Conservation (phyloP, 2,329 filamentous ascomycete genomes). For the Alternaria arbusti region DNA sequence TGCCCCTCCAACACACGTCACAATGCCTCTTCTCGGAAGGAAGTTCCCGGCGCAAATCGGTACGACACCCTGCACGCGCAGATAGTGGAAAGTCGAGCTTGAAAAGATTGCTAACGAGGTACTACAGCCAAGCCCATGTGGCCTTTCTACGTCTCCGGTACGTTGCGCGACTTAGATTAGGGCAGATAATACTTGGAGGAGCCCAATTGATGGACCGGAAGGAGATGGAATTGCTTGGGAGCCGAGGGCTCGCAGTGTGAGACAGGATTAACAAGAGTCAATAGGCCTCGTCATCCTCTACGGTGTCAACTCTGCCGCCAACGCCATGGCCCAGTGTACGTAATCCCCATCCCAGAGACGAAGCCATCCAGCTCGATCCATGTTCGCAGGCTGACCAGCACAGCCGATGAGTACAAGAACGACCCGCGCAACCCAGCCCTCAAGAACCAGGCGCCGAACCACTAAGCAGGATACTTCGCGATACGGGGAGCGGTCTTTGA, state of each 20-base stretch:
- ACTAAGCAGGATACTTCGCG: slow-evolving; percentile 32
- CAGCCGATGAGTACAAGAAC: slow-evolving; percentile 95
- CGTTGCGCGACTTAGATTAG: slow-evolving; percentile 47
- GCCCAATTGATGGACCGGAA: slow-evolving; percentile 8
- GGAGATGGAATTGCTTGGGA: slow-evolving; percentile 9
- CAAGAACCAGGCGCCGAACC: slow-evolving; percentile 42
- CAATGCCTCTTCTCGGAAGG: slow-evolving; percentile 57
- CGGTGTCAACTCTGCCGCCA: slow-evolving; percentile 86
- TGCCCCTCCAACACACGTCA: slow-evolving; percentile 40
- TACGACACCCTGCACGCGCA: slow-evolving; percentile 42
- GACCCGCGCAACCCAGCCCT: slow-evolving; percentile 81
- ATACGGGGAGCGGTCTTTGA: slow-evolving; percentile 19
- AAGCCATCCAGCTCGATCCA: not conserved
- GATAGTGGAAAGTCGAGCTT: slow-evolving; percentile 2
- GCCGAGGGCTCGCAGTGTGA: not conserved
- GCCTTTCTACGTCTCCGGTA: slow-evolving; percentile 96
- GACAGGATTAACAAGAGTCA: slow-evolving; percentile 23
- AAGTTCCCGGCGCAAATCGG: slow-evolving; percentile 60
- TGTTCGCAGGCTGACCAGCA: slow-evolving; percentile 25
- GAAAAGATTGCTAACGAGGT: slow-evolving; percentile 37
- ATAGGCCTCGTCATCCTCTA: slow-evolving; percentile 85
- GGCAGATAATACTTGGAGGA: not conserved
- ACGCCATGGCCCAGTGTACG: slow-evolving; percentile 79
- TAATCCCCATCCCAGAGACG: slow-evolving; percentile 25
- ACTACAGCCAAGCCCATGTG: slow-evolving; percentile 82